A percentile compares a stretch with the other conserved stretches of the same genome.
phyloP scores from a whole-genome alignment of 768 basidiomycete genomes.

The Hemileccinum rubropunctum region DNA sequence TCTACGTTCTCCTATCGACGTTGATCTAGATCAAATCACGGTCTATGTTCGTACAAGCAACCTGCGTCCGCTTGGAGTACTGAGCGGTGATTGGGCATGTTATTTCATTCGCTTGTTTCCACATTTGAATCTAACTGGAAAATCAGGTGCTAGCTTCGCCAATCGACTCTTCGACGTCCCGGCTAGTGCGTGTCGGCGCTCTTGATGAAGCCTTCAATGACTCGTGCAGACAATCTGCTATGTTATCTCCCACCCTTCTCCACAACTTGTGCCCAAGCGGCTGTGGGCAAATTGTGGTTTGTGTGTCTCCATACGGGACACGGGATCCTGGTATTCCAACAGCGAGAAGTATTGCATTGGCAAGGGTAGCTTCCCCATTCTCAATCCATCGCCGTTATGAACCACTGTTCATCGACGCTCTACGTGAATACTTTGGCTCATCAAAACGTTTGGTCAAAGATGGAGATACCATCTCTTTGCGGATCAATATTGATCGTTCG shows the following conservation, averaged over 20 bases:
- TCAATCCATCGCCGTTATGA: conserved; percentile 67
- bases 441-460: conserved; percentile 59
- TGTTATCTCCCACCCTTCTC: conserved; percentile 47
- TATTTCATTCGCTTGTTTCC: neutral
- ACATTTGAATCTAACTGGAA: neutral
- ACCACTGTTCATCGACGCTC: conserved; percentile 51
- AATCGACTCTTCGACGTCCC: conserved; percentile 33
- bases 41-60: conserved; percentile 64
- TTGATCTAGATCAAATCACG: conserved; percentile 47
- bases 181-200: conserved; percentile 59
- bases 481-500: conserved; percentile 52
- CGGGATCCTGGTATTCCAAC: conserved; percentile 59
- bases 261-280: conserved; percentile 45
- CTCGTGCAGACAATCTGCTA: conserved; percentile 35
- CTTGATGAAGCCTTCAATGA: conserved; percentile 41
- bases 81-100: conserved; percentile 78
- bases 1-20: conserved; percentile 34
- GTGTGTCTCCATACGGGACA: conserved; percentile 60
- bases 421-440: conserved; percentile 61
- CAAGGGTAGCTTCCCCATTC: conserved; percentile 75
- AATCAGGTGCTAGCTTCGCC: conserved; percentile 51
- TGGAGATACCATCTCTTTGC: conserved; percentile 70
- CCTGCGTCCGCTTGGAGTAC: conserved; percentile 60
- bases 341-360: conserved; percentile 69
- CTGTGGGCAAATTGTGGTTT: conserved; percentile 35